A percentile compares a stretch with the other conserved stretches of the same genome.
These are phyloP conservation scores for Suillus cothurnatus DNA, from an alignment of 768 basidiomycete genomes.

Conservation along the genomic window DNA sequence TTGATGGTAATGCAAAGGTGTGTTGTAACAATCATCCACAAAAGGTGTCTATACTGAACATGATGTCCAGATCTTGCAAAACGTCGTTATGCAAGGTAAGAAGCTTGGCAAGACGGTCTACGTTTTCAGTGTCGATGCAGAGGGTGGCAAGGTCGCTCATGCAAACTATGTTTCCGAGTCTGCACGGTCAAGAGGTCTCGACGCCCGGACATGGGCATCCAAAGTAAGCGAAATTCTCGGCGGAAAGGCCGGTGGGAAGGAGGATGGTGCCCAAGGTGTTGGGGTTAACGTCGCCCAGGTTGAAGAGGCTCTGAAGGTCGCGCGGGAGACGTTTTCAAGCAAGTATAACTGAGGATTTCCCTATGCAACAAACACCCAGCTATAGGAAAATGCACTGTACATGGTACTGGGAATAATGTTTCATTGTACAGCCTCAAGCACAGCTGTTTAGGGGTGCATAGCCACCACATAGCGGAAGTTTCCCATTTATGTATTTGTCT, in stretches of 20 bases:
- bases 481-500: not conserved
- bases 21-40: conserved; percentile 1
- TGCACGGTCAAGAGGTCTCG: conserved; percentile 63
- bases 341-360: conserved; percentile 16
- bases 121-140: conserved; percentile 78
- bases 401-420: not conserved
- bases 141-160: conserved; percentile 79
- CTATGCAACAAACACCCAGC: not conserved
- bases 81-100: conserved; percentile 74
- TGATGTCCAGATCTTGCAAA: conserved; percentile 66
- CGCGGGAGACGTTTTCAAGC: conserved; percentile 42
- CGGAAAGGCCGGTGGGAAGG: conserved; percentile 97
- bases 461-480: not conserved
- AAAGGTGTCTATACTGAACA: conserved; percentile 5
- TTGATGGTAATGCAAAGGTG: conserved; percentile 87
- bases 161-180: conserved; percentile 78
- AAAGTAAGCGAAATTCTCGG: conserved; percentile 79
- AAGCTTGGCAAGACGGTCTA: conserved; percentile 84
- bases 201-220: conserved; percentile 88
- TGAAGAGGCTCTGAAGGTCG: conserved; percentile 65
- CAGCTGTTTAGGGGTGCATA: conserved; percentile 4
- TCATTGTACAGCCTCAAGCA: conserved; percentile 1
- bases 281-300: conserved; percentile 67
- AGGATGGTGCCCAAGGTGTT: conserved; percentile 88
- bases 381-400: no score